phyloP scores from a whole-genome alignment of 371 early-diverging fungal genomes.

The Smittium mucronatum region DNA sequence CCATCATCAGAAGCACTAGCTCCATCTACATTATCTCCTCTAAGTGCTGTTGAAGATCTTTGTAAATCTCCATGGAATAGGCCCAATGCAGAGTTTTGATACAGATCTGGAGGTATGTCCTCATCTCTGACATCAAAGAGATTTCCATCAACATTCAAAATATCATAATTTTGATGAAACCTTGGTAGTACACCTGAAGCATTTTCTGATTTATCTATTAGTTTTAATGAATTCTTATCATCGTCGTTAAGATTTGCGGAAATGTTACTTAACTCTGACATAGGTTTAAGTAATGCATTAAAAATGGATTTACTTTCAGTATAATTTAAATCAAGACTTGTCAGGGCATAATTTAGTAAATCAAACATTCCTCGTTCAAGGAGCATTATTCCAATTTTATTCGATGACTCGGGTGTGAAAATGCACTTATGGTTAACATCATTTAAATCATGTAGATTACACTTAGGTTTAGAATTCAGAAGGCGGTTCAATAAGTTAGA shows the following conservation, averaged over 20 bases:
- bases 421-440: background rate
- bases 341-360: conserved; percentile 58
- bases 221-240: conserved; percentile 23
- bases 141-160: conserved; percentile 26
- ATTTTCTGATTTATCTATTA: conserved; percentile 35
- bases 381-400: conserved; percentile 59
- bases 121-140: conserved; percentile 28
- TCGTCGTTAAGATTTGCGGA: conserved; percentile 66
- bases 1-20: conserved; percentile 34
- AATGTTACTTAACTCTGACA: conserved; percentile 73
- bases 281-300: conserved; percentile 62
- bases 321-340: conserved; percentile 80
- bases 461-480: conserved; percentile 38
- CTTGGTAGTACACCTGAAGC: conserved; percentile 17
- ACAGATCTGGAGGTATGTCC: conserved; percentile 69
- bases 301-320: conserved; percentile 65
- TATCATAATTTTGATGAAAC: conserved; percentile 23
- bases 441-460: background rate
- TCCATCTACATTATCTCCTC: conserved; percentile 40
- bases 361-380: conserved; percentile 79
- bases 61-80: conserved; percentile 51
- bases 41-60: conserved; percentile 21
- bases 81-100: conserved; percentile 82
- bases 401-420: background rate
- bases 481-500: conserved; percentile 45